These are phyloP conservation scores for Plenodomus tracheiphilus DNA, from an alignment of 2,329 filamentous ascomycete species.

Conservation along the genomic window DNA sequence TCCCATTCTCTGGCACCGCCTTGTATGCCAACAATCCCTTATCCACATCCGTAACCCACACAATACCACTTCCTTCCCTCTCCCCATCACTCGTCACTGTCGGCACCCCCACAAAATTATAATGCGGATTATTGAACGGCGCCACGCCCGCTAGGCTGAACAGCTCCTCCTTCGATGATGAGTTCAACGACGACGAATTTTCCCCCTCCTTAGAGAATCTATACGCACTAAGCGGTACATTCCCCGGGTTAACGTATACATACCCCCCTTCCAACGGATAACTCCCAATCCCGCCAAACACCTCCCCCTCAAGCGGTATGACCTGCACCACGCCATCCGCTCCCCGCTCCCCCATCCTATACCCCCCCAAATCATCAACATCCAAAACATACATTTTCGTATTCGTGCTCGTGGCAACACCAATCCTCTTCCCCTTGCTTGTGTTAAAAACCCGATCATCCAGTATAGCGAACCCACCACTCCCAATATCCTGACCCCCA, in stretches of 20 bases:
- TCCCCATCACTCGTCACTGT: slow-evolving; percentile 47
- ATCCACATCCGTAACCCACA: slow-evolving; percentile 49
- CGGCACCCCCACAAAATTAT: slow-evolving; percentile 38
- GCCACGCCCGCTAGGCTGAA: background rate
- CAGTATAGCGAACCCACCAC: slow-evolving; percentile 19
- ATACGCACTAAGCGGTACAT: slow-evolving; percentile 34
- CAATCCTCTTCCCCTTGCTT: slow-evolving; percentile 23
- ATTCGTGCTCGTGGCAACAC: slow-evolving; percentile 35
- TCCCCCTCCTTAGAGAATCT: slow-evolving; percentile 33
- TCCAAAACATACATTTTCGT: slow-evolving; percentile 30
- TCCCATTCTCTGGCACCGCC: slow-evolving; percentile 46
- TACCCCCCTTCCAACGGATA: slow-evolving; percentile 34
- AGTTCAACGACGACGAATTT: slow-evolving; percentile 16
- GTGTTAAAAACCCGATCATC: slow-evolving; percentile 20
- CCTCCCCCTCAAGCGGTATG: slow-evolving; percentile 19
- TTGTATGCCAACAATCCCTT: slow-evolving; percentile 47
- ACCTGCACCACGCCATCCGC: slow-evolving; percentile 27
- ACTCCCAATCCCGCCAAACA: slow-evolving; percentile 25
- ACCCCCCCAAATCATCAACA: slow-evolving; percentile 28
- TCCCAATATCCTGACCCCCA: slow-evolving; percentile 18
- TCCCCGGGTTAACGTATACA: slow-evolving; percentile 35
- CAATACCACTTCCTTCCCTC: slow-evolving; percentile 25
- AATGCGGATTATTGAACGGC: slow-evolving; percentile 21
- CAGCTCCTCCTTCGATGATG: background rate
- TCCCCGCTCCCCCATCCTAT: slow-evolving; percentile 20